phyloP scores from a whole-genome alignment of 2,329 filamentous ascomycete genomes.

The Penicillium occitanis region DNA sequence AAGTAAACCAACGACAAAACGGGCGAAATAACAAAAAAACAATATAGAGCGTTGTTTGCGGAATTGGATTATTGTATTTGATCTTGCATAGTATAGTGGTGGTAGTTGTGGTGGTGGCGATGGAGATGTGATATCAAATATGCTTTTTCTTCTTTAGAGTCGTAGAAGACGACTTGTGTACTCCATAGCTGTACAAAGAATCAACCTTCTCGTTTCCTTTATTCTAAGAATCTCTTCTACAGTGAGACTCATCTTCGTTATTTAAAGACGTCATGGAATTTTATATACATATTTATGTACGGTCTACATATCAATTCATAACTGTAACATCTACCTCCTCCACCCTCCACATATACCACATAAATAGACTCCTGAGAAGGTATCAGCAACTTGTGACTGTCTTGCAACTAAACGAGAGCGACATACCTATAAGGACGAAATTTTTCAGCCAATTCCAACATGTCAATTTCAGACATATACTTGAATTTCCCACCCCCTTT shows the following conservation, averaged over 20 bases:
- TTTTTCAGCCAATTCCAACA: slow-evolving; percentile 75
- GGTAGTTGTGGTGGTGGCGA: slow-evolving; percentile 23
- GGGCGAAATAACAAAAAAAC: slow-evolving; percentile 2
- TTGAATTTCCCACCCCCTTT: slow-evolving; percentile 89
- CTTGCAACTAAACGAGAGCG: not conserved
- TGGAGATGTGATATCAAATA: slow-evolving; percentile 11
- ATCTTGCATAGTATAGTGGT: not conserved
- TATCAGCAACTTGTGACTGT: slow-evolving; percentile 23
- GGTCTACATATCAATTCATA: slow-evolving; percentile 31
- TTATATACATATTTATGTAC: not conserved
- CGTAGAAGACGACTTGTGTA: slow-evolving; percentile 30
- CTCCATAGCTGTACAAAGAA: slow-evolving; percentile 45
- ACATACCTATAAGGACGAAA: slow-evolving; percentile 77
- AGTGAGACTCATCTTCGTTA: not conserved
- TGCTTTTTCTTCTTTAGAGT: not conserved
- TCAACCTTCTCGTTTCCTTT: slow-evolving; percentile 29
- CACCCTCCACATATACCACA: slow-evolving; percentile 98
- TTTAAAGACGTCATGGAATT: not conserved
- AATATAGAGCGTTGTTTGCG: not conserved
- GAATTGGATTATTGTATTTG: slow-evolving; percentile 16
- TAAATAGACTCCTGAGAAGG: slow-evolving; percentile 72
- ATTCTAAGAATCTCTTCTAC: slow-evolving; percentile 15
- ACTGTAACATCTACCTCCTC: slow-evolving; percentile 71
- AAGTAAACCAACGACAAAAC: slow-evolving; percentile 25
- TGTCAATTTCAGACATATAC: slow-evolving; percentile 93